Evolutionary conservation across 805 yeast species (phyloP), one percentile per base, ranked within the genome.

Genomic region (Komagataella phaffii): DNA sequence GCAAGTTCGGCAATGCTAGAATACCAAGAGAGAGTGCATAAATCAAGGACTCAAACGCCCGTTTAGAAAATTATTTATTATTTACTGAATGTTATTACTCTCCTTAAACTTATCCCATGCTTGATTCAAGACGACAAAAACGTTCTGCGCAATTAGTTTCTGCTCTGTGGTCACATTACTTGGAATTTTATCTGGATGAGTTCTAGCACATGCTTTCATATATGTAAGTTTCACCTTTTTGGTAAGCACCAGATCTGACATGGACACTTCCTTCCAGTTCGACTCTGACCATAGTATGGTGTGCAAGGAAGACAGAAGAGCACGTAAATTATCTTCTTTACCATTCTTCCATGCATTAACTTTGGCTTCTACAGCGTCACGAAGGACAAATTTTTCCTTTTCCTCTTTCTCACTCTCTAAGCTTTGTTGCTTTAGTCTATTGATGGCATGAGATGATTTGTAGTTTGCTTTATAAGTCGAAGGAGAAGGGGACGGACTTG

Each of bases 41-140:
- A 44, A 47, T 14, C 40, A 30, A 17, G 51, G n/a, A 23, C 23
- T 36, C 24, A n/a, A 45, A 24, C 18, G 23, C 17, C 8, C 21
- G 44, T 45, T 19, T 49, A 36, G 14, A 7, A 49, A 43, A 19
- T 17, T 24, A 17, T 43, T 17, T 12, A 40, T 17, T 23, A 45
- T 17, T 12, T 17, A 21, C 24, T 24, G 24, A 50, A 40, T 63
- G 24, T 68, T 70, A 61, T 85, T 85, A 52, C 76, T 76, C 45
- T 63, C 68, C 59, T 83, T 85, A 64, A 88, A 89, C 18, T 64
- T 67, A 57, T 88, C 97, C 98, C 99, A 93, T 2, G 97, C 89
- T 57, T 80, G 77, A 64, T 89, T 91, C 55, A 93, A 70, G 0
- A 81, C 74, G 45, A 89, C 85, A 62, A 93, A 93, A 0, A 91